Base-by-base conservation (phyloP, 495 filamentous ascomycete species). In the Penicillium canariense region DNA sequence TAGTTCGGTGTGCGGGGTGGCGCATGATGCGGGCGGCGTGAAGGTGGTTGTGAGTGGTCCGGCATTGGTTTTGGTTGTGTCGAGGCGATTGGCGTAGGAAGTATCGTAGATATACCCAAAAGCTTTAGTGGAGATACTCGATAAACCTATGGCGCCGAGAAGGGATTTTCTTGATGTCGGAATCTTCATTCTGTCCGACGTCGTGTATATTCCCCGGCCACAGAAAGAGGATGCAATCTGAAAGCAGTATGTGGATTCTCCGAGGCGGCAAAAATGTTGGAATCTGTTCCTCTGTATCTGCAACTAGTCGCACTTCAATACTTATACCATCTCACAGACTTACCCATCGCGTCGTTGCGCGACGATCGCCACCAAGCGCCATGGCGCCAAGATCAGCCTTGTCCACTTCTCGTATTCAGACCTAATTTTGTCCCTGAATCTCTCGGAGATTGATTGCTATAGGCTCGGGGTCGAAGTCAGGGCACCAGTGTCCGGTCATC, bases 31-130 rank as follows among this genome's bases (percentile, higher is more conserved):
- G 0, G 58, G 38, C 0, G 48, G 52, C 6, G 58, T 55, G 48
- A 60, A 60, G 27, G 12, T 15, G 4, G 52, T 60, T 15, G 58
- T 60, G 3, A 60, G 48, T 8, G 58, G 52, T 7, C 58, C 58
- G 35, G 38, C 38, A 12, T 40, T 40, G 18, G 20, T 23, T 23
- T 40, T 40, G 38, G 43, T 46, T 27, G 28, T 48, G 25, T 48
- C 45, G 45, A 48, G 7, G 28, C 27, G 27, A 25, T 48, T 48
- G 28, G 12, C 45, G 31, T 48, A 48, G 25, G 43, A 30, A 0
- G 43, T 46, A 32, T 48, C 45, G 28, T 48, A 32, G 31, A 10
- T 10, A 5, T 48, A 35, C 5, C 43, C 25, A 17, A 30, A 18
- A 1, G 15, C 25, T 15, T n/a, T 25, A 2, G 23, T 15, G 0